Base-by-base conservation (phyloP, 2,329 filamentous ascomycete species). In the Pseudogymnoascus sp. region DNA sequence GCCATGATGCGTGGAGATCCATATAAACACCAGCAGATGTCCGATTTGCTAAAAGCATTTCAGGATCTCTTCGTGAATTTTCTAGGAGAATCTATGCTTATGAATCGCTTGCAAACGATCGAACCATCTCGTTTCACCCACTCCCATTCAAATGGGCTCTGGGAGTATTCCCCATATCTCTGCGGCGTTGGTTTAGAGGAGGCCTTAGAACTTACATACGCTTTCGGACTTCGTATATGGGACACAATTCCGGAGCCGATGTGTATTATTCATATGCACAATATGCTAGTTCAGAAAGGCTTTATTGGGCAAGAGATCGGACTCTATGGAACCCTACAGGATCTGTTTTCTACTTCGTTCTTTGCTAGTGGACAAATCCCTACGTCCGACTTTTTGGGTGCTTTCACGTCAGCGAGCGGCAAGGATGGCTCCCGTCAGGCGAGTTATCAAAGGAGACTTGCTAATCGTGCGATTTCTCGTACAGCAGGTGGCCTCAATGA, bases 141-240 rank as follows among this genome's bases (percentile, higher is more conserved):
- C 12, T 73, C 72, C 1, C 74, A 78, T 64, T 5, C 73, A 0
- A 80, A 82, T 59, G 79, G 78, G 0, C 70, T 82, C 0, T 82
- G 77, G 75, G 75, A 78, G 16, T 80, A 78, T 62, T 82, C 78
- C 2, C 81, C 80, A 0, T 81, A 76, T 38, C 72, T 81, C 2
- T 82, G 79, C 38, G 80, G 78, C 14, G 74, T 75, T 10, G 78
- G 78, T 0, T 71, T 82, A 6, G 69, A 73, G 59, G 79, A 82
- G 65, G 77, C 70, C 1, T 72, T 83, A 0, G 75, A 79, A 33
- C 60, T 78, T 16, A 66, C 72, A 0, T 80, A 78, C 63, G 65
- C 66, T 2, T 59, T 70, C 7, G 67, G 69, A 28, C 70, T 80
- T 65, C 2, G 65, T 0, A 6, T 81, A 0, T 79, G 76, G 75